A percentile compares a stretch with the other conserved stretches of the same genome.
These are phyloP conservation scores for Ilex asprella DNA, from an alignment of 257 asterid species.

Conservation along the genomic window DNA sequence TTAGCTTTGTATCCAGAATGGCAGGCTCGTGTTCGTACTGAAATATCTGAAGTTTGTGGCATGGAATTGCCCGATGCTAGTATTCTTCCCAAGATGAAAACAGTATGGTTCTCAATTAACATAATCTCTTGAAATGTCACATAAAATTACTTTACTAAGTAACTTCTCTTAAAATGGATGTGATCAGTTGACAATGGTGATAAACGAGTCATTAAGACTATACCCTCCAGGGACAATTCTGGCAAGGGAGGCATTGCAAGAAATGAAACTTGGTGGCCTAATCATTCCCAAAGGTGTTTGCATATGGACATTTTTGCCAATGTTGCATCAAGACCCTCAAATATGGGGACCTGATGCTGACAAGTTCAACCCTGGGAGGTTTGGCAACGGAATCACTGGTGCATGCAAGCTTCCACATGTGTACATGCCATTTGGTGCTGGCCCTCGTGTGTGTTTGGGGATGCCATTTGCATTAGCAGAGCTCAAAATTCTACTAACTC, in stretches of 20 bases:
- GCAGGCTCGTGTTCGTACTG: conserved; percentile 30
- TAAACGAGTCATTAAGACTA: conserved; percentile 43
- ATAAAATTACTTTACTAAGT: neutral
- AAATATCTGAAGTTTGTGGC: conserved; percentile 26
- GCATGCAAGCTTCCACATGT: conserved; percentile 43
- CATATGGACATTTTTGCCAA: conserved; percentile 32
- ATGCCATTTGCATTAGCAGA: neutral
- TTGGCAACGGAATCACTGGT: conserved; percentile 34
- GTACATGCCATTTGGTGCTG: conserved; percentile 15
- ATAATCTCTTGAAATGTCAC: neutral
- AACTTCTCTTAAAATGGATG: neutral
- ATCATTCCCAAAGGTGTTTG: conserved; percentile 34
- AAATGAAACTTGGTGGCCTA: conserved; percentile 30
- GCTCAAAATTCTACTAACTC: neutral
- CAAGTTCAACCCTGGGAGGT: conserved; percentile 37
- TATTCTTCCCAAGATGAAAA: conserved; percentile 44
- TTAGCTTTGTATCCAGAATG: conserved; percentile 42
- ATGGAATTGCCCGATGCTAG: conserved; percentile 30
- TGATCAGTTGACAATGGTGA: conserved; percentile 37
- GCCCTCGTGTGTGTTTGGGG: neutral
- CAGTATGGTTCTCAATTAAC: conserved; percentile 10
- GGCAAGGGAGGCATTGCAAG: conserved; percentile 34
- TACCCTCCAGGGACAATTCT: conserved; percentile 34
- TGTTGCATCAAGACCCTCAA: conserved; percentile 29
- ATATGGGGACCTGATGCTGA: conserved; percentile 46